Evolutionary conservation across 2,329 filamentous ascomycete species (phyloP).

Genomic region (Grosmannia serpens): DNA sequence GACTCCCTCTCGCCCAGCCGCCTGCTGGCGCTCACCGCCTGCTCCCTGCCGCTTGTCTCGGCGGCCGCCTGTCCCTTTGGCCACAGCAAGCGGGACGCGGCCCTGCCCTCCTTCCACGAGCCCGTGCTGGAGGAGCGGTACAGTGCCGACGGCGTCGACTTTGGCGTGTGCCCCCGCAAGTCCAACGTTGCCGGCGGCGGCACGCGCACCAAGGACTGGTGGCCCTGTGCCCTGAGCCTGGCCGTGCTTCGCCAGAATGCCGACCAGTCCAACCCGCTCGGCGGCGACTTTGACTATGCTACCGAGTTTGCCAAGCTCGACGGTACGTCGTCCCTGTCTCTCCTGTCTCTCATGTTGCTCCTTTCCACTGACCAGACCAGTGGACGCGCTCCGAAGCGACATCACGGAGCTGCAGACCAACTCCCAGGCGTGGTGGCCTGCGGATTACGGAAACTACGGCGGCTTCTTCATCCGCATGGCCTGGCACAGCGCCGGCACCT

Average conservation of each 20-base stretch:
- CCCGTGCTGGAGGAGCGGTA: not conserved
- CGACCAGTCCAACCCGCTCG: conserved; percentile 49
- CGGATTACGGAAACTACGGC: conserved; percentile 72
- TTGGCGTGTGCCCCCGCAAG: not conserved
- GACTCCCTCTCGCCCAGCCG: not conserved
- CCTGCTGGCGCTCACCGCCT: not conserved
- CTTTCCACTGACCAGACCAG: not conserved
- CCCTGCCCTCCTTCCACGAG: not conserved
- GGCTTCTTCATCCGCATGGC: conserved; percentile 71
- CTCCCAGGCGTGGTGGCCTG: conserved; percentile 72
- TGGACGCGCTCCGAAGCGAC: conserved; percentile 58
- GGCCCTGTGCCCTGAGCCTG: conserved; percentile 56
- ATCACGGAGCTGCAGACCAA: conserved; percentile 60
- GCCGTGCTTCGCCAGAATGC: conserved; percentile 65
- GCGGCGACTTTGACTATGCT: conserved; percentile 60
- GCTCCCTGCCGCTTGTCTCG: not conserved
- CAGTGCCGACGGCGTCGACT: not conserved
- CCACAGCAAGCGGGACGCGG: not conserved
- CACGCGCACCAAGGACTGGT: conserved; percentile 60
- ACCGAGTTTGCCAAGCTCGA: conserved; percentile 44
- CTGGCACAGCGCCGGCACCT: conserved; percentile 72
- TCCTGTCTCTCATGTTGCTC: too few species aligned
- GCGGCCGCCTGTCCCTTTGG: not conserved
- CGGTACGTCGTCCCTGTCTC: not conserved
- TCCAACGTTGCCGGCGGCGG: conserved; percentile 42